These are phyloP conservation scores for Rhinocladiella mackenziei DNA, from an alignment of 2,329 filamentous ascomycete genomes.

Conservation along the genomic window DNA sequence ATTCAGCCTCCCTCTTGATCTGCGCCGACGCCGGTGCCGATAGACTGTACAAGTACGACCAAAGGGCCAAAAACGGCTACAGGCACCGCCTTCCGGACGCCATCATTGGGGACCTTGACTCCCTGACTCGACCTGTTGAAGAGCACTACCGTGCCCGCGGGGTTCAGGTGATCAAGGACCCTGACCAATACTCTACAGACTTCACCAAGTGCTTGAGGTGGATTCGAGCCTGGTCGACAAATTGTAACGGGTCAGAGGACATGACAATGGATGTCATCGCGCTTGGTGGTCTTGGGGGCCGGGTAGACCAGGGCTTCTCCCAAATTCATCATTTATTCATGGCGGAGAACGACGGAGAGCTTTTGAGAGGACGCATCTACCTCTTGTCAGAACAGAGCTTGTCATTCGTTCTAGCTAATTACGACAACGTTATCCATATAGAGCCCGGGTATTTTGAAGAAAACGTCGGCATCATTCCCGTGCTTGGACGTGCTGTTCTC, in stretches of 20 bases:
- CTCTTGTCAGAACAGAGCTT: slow-evolving; percentile 77
- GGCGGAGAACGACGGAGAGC: slow-evolving; percentile 38
- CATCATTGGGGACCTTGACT: slow-evolving; percentile 91
- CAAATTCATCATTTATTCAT: slow-evolving; percentile 78
- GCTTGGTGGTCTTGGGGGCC: slow-evolving; percentile 79
- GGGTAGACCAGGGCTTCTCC: slow-evolving; percentile 87
- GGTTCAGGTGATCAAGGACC: slow-evolving; percentile 64
- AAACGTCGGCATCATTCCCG: slow-evolving; percentile 79
- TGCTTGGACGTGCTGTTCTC: slow-evolving; percentile 74
- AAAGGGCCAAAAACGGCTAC: not conserved
- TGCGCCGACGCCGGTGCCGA: slow-evolving; percentile 94
- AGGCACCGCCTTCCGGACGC: slow-evolving; percentile 54
- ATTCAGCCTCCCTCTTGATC: slow-evolving; percentile 58
- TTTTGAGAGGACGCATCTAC: slow-evolving; percentile 60
- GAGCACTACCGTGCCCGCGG: slow-evolving; percentile 61
- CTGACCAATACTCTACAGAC: slow-evolving; percentile 86
- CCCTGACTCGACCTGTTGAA: slow-evolving; percentile 60
- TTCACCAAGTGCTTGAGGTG: slow-evolving; percentile 76
- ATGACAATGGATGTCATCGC: slow-evolving; percentile 67
- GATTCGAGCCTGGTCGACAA: slow-evolving; percentile 45
- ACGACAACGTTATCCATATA: slow-evolving; percentile 62
- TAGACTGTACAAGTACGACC: slow-evolving; percentile 53
- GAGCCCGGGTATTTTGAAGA: slow-evolving; percentile 60
- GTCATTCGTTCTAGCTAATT: slow-evolving; percentile 71
- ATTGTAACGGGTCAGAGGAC: too few species aligned